Conservation (phyloP, 352 stramenopile species). For the Pythium periplocum region DNA sequence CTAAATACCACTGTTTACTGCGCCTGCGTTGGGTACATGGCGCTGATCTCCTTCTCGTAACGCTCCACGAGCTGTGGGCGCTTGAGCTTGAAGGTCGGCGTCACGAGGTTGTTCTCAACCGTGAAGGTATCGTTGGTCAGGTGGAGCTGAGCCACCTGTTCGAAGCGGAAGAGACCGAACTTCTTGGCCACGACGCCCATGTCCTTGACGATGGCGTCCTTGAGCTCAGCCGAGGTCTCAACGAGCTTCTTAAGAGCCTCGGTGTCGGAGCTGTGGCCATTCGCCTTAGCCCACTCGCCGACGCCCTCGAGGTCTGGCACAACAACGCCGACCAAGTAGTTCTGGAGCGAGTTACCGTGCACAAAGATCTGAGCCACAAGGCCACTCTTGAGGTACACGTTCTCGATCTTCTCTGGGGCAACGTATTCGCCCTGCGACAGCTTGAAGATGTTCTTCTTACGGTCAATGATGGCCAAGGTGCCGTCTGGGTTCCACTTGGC, state of each 20-base stretch:
- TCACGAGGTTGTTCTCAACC: conserved; percentile 90
- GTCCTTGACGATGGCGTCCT: conserved; percentile 66
- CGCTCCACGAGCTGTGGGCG: conserved; percentile 82
- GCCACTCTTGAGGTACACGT: conserved; percentile 85
- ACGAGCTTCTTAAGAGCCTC: conserved; percentile 23
- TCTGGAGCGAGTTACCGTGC: conserved; percentile 94
- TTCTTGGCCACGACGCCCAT: conserved; percentile 59
- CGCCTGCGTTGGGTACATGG: conserved; percentile 58
- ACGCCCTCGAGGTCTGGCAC: conserved; percentile 91
- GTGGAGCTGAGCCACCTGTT: conserved; percentile 87
- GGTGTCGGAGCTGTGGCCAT: conserved; percentile 23
- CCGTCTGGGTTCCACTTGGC: conserved; percentile 91
- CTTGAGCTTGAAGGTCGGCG: conserved; percentile 97
- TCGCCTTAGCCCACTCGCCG: conserved; percentile 60
- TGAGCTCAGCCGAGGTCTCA: conserved; percentile 22
- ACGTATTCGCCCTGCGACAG: conserved; percentile 94
- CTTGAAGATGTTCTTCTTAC: conserved; percentile 95
- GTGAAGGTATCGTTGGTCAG: conserved; percentile 85
- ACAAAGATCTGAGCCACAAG: conserved; percentile 94
- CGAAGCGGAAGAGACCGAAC: conserved; percentile 88
- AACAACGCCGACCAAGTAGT: conserved; percentile 90
- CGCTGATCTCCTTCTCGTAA: conserved; percentile 76
- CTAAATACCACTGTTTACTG: background rate
- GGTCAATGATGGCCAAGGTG: conserved; percentile 87
- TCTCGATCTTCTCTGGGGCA: conserved; percentile 96